Evolutionary conservation across 1,139 yeast species (phyloP).

Genomic region (Saccharomyces pastorianus): DNA sequence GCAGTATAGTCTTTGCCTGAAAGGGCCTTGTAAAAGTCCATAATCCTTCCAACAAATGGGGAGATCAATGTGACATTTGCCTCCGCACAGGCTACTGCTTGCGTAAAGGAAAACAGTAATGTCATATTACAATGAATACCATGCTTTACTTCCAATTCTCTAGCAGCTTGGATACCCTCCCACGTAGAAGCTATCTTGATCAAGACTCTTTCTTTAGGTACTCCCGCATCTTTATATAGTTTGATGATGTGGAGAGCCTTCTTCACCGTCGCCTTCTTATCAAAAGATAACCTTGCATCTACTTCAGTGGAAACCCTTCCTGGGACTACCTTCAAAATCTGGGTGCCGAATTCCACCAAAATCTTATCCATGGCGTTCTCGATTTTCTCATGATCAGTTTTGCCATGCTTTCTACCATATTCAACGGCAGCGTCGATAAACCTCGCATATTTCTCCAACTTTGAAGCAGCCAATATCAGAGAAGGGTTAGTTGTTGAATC

Average conservation of each 20-base stretch:
- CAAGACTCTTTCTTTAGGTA: conserved; percentile 77
- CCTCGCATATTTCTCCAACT: conserved; percentile 78
- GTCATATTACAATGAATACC: conserved; percentile 93
- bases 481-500: conserved; percentile 99
- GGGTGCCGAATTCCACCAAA: conserved; percentile 90
- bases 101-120: conserved; percentile 84
- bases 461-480: conserved; percentile 88
- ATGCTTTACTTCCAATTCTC: conserved; percentile 82
- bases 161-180: conserved; percentile 97
- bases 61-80: conserved; percentile 91
- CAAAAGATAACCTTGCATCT: conserved; percentile 93
- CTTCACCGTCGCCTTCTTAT: conserved; percentile 82
- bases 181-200: conserved; percentile 96
- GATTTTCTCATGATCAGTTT: conserved; percentile 53
- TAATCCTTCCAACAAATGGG: conserved; percentile 96
- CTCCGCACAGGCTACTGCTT: conserved; percentile 98
- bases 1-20: conserved; percentile 77
- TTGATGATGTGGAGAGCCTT: conserved; percentile 84
- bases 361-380: conserved; percentile 79
- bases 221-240: conserved; percentile 75
- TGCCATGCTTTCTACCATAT: conserved; percentile 60
- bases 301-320: conserved; percentile 99
- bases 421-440: conserved; percentile 84
- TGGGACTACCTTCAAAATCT: conserved; percentile 87
- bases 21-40: conserved; percentile 93